phyloP scores from a whole-genome alignment of 768 basidiomycete species.

The Cantharellus anzutake region DNA sequence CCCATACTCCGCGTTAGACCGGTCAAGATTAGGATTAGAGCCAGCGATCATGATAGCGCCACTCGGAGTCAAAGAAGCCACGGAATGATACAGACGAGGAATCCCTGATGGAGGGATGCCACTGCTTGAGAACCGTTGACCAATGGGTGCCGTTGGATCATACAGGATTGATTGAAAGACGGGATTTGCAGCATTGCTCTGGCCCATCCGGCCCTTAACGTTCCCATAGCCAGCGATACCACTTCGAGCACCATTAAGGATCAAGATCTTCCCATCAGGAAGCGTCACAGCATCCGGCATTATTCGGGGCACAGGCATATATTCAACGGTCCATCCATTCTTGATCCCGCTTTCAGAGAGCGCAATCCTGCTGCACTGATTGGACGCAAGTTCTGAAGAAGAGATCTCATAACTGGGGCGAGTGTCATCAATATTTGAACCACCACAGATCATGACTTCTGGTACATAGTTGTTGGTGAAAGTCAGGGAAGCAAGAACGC shows the following conservation, averaged over 20 bases:
- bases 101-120: conserved; percentile 26
- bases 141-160: conserved; percentile 25
- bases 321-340: conserved; percentile 18
- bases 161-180: conserved; percentile 29
- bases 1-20: conserved; percentile 7
- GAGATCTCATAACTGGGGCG: conserved; percentile 10
- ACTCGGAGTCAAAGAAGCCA: conserved; percentile 48
- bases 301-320: conserved; percentile 17
- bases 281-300: conserved; percentile 16
- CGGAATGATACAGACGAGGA: conserved; percentile 46
- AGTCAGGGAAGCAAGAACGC: conserved; percentile 17
- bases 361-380: conserved; percentile 22
- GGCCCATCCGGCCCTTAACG: conserved; percentile 13
- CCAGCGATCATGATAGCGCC: conserved; percentile 60
- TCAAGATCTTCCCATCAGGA: conserved; percentile 15
- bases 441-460: conserved; percentile 18
- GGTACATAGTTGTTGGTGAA: conserved; percentile 14
- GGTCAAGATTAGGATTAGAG: conserved; percentile 65
- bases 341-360: conserved; percentile 15
- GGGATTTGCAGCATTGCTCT: conserved; percentile 25
- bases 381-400: conserved; percentile 15
- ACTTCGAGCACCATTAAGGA: conserved; percentile 20
- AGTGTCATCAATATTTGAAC: conserved; percentile 11
- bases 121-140: conserved; percentile 29
- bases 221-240: conserved; percentile 12